Conservation (phyloP, 768 basidiomycete species). For the Sporobolomyces roseus region DNA sequence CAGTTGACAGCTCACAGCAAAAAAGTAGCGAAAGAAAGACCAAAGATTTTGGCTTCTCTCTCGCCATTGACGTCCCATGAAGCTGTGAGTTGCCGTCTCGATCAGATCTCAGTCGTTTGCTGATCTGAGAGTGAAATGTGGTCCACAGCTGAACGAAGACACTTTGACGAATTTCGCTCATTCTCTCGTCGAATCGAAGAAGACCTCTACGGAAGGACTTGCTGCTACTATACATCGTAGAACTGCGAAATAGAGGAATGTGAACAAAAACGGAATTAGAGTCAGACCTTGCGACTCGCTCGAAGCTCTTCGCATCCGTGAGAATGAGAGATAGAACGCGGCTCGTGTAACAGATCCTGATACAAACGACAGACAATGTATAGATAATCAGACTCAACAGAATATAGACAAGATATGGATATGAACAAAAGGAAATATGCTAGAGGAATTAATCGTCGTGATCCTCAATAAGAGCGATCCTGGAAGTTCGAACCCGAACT, state of each 20-base stretch:
- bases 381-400: background rate
- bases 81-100: background rate
- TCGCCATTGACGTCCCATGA: constrained; percentile 7
- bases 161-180: constrained; percentile 22
- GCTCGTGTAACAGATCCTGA: no score
- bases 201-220: constrained; percentile 22
- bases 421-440: background rate
- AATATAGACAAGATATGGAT: background rate
- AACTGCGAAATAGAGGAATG: constrained; percentile 28
- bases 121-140: background rate
- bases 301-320: no score
- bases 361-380: no score
- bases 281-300: no score
- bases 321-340: no score
- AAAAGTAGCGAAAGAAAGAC: constrained; percentile 34
- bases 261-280: no score
- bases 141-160: constrained; percentile 32
- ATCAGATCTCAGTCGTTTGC: no score
- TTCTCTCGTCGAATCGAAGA: constrained; percentile 31
- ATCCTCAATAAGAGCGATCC: background rate
- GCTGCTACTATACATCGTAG: constrained; percentile 28
- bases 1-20: constrained; percentile 36
- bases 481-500: background rate
- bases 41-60: constrained; percentile 21
- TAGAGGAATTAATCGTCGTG: background rate